Evolutionary conservation across 2,329 filamentous ascomycete species (phyloP), one percentile per base, ranked within the genome.

Genomic region (Pseudonectria foliicola): DNA sequence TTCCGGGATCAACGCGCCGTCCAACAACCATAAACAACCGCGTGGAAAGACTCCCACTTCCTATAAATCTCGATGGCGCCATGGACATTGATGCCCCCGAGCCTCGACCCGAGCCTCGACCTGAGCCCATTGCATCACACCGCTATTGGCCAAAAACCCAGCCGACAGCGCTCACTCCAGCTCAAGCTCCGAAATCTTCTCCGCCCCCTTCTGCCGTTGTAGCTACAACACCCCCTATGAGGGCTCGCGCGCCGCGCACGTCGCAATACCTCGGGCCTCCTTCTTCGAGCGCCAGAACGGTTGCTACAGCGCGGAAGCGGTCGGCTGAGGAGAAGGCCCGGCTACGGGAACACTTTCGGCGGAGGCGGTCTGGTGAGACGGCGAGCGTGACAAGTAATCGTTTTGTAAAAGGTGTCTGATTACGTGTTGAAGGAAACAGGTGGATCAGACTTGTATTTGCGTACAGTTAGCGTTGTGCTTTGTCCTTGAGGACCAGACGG

Each of bases 341-440:
- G 13, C 38, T 60, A 18, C 39, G 46, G 13, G 51, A 53, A 23
- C 48, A 54, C 35, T 52, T 59, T 35, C 40, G 50, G 23, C 52
- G 44, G 29, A 48, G 40, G 13, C 44, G 35, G 13, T 35, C 43
- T 2, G 34, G 38, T n/a, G 40, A 35, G 6, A 39, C 35, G 18
- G 31, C 32, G 26, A 32, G 31, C 27, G 15, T 18, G 11, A 15
- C 34, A 16, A 46, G 46, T 24, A 45, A 21, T 8, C 18, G 18
- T 8, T 21, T 21, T 21, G 46, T 33, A 44, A 40, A 25, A 32
- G 25, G 25, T 33, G 30, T 26, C 28, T 14, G 28, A 26, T 24
- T 40, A 21, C 8, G 18, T 21, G 18, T 5, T 21, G 18, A 6
- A 21, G 18, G 18, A 8, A 21, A 21, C 5, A 21, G 18, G 18